phyloP scores from a whole-genome alignment of 2,329 filamentous ascomycete species.

The Lasiodiplodia theobromae region DNA sequence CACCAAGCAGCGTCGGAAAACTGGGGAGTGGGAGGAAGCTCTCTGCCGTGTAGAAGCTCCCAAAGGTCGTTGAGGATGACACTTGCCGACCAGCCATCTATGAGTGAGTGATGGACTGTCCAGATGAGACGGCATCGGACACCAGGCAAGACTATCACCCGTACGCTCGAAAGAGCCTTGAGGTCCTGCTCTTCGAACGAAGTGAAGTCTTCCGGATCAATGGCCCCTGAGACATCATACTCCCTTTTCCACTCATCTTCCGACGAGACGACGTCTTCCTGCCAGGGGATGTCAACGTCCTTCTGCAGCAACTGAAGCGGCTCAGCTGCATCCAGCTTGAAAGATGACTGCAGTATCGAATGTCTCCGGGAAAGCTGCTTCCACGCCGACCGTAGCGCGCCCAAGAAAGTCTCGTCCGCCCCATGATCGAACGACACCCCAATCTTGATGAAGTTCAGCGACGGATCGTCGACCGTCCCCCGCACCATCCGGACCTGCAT shows the following conservation, averaged over 20 bases:
- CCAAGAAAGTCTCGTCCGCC: not conserved
- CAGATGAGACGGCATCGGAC: not conserved
- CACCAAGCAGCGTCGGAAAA: slow-evolving; percentile 9
- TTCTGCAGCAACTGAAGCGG: slow-evolving; percentile 4
- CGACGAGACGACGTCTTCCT: not conserved
- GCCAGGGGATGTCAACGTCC: not conserved
- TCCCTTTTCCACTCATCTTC: not conserved
- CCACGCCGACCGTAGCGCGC: slow-evolving; percentile 1
- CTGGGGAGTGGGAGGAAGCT: not conserved
- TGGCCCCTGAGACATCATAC: not conserved
- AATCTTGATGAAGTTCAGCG: slow-evolving; percentile 14
- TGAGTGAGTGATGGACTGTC: slow-evolving; percentile 14
- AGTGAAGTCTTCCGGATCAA: not conserved
- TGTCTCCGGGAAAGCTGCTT: not conserved
- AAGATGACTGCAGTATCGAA: slow-evolving; percentile 10
- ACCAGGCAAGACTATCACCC: not conserved
- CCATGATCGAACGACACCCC: slow-evolving; percentile 14
- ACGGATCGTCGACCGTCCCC: slow-evolving; percentile 9
- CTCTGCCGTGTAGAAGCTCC: not conserved
- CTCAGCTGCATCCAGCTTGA: not conserved
- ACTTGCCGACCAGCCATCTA: slow-evolving; percentile 20
- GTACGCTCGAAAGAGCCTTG: not conserved
- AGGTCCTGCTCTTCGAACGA: slow-evolving; percentile 8
- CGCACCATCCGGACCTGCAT: slow-evolving; percentile 21
- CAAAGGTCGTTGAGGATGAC: slow-evolving; percentile 20